These are phyloP conservation scores for Dendrobium officinale DNA, from an alignment of 106 monocot genomes.

Conservation along the genomic window DNA sequence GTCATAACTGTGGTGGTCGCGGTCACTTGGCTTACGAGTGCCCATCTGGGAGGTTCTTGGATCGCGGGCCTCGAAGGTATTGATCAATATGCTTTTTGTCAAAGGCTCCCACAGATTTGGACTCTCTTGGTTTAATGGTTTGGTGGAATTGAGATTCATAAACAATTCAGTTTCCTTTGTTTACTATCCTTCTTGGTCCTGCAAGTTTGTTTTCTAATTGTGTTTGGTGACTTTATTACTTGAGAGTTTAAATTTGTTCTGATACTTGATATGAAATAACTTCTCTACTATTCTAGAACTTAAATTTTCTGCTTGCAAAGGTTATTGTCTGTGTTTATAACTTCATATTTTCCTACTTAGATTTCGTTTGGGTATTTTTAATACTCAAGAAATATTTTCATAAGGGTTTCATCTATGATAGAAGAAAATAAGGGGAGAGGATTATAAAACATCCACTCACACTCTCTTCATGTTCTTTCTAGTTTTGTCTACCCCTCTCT, in stretches of 20 bases:
- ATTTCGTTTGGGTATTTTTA: too few relatives aligned
- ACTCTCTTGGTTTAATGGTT: neutral
- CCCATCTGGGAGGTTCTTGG: conserved; percentile 56
- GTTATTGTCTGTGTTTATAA: neutral
- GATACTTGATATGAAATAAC: neutral
- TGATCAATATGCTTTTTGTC: neutral
- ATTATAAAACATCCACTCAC: too few relatives aligned
- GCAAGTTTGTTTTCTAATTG: neutral
- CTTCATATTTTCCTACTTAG: too few relatives aligned
- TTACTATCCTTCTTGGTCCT: neutral
- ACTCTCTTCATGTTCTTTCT: too few relatives aligned
- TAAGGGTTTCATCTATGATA: too few relatives aligned
- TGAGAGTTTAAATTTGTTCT: neutral
- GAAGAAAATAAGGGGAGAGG: too few relatives aligned
- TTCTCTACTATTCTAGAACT: neutral
- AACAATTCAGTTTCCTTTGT: too few relatives aligned
- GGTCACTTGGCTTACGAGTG: conserved; percentile 69
- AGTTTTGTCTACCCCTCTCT: too few relatives aligned
- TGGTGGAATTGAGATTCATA: neutral
- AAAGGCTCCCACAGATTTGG: neutral
- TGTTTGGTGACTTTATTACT: neutral
- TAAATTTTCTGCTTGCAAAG: neutral
- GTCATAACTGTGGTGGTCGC: conserved; percentile 64
- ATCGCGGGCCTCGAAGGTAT: conserved; percentile 19
- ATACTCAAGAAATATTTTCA: too few relatives aligned